Conservation (phyloP, 805 yeast species). For the Metschnikowia dekortorum region DNA sequence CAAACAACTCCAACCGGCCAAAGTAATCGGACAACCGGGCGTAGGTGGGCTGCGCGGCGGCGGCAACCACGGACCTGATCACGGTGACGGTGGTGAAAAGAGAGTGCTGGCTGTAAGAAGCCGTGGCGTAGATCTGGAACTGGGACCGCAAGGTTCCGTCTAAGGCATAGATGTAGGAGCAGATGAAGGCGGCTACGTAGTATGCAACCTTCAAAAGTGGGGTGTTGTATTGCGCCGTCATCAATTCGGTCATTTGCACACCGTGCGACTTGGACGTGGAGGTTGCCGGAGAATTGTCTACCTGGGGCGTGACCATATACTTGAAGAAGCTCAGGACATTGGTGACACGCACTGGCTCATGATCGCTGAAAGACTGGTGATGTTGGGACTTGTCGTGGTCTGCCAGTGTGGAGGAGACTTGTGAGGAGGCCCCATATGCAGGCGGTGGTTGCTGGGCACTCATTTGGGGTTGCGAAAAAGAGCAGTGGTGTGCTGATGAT, state of each 20-base stretch:
- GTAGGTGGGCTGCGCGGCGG: conserved; percentile 60
- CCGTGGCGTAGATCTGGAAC: conserved; percentile 53
- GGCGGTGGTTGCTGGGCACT: not conserved
- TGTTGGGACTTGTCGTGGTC: not conserved
- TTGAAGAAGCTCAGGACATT: not conserved
- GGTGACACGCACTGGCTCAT: not conserved
- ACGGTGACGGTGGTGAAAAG: conserved; percentile 56
- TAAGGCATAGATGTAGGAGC: conserved; percentile 57
- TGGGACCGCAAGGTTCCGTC: conserved; percentile 48
- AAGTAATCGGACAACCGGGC: conserved; percentile 65
- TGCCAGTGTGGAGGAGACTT: not conserved
- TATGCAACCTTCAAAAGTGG: conserved; percentile 34
- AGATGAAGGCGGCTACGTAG: conserved; percentile 47
- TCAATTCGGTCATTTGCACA: conserved; percentile 52
- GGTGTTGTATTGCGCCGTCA: conserved; percentile 38
- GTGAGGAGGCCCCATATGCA: not conserved
- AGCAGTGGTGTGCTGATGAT: not conserved
- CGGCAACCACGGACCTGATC: conserved; percentile 55
- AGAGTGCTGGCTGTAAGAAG: conserved; percentile 51
- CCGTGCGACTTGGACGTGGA: conserved; percentile 40
- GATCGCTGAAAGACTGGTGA: not conserved
- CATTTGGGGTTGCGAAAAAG: not conserved
- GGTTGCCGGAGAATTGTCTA: not conserved
- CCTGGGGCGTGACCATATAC: not conserved
- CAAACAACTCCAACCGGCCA: conserved; percentile 54